Conservation (phyloP, 768 basidiomycete genomes). For the Serendipita indica region DNA sequence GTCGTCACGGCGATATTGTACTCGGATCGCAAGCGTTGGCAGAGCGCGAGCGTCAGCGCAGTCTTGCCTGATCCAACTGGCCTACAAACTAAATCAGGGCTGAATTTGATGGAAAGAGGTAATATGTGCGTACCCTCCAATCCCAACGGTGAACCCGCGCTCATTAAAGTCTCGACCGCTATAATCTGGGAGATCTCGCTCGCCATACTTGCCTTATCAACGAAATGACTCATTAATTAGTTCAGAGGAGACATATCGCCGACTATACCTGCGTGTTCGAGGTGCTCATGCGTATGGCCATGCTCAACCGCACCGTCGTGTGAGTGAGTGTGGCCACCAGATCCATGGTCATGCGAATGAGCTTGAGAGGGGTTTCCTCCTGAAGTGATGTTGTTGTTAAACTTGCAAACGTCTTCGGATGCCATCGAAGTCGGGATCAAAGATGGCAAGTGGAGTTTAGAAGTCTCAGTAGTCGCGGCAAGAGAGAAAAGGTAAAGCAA, state of each 20-base stretch:
- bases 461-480: background rate
- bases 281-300: constrained; percentile 88
- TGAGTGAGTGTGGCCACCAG: constrained; percentile 23
- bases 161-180: constrained; percentile 72
- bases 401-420: constrained; percentile 21
- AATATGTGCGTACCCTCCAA: constrained; percentile 65
- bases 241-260: background rate
- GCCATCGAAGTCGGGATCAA: background rate
- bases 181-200: constrained; percentile 87
- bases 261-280: constrained; percentile 70
- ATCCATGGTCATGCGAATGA: constrained; percentile 38
- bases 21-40: constrained; percentile 59
- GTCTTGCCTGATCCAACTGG: constrained; percentile 99
- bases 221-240: background rate
- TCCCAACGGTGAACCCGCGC: constrained; percentile 93
- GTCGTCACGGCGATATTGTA: constrained; percentile 95
- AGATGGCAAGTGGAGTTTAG: background rate
- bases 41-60: constrained; percentile 80
- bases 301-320: constrained; percentile 55
- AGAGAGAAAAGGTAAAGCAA: background rate
- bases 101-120: background rate
- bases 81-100: constrained; percentile 28
- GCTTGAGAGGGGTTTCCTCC: constrained; percentile 17
- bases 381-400: constrained; percentile 21
- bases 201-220: constrained; percentile 73